phyloP scores from a whole-genome alignment of 2,329 filamentous ascomycete genomes.

The Aciculosporium take region DNA sequence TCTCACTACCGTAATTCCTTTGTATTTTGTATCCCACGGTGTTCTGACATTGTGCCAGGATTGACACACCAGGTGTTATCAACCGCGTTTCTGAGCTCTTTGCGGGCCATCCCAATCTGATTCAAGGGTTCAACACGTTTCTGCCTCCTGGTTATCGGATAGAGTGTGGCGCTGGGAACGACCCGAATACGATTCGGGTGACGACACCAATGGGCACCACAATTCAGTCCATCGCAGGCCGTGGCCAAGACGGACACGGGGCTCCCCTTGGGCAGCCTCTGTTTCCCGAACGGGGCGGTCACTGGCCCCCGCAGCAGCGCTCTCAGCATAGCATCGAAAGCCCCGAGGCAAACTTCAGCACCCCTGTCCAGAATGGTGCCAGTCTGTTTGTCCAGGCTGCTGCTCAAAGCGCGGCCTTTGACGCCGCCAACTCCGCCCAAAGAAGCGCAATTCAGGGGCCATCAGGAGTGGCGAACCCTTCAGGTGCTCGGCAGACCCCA shows the following conservation, averaged over 20 bases:
- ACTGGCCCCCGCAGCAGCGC: conserved; percentile 44
- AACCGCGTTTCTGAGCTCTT: conserved; percentile 92
- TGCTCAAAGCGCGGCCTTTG: conserved; percentile 22
- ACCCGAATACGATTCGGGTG: conserved; percentile 90
- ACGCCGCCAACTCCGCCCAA: conserved; percentile 17
- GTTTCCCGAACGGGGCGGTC: conserved; percentile 31
- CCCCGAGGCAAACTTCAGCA: conserved; percentile 47
- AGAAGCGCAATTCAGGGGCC: conserved; percentile 17
- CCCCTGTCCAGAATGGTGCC: conserved; percentile 36
- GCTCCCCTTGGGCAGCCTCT: conserved; percentile 28
- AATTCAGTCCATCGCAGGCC: conserved; percentile 64
- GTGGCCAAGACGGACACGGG: conserved; percentile 30
- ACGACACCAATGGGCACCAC: conserved; percentile 98
- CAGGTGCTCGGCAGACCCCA: conserved; percentile 41
- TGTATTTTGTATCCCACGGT: conserved; percentile 58
- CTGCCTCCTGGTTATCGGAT: conserved; percentile 91
- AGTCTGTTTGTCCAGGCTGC: conserved; percentile 32
- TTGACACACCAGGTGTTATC: conserved; percentile 95
- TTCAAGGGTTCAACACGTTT: conserved; percentile 98
- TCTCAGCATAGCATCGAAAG: conserved; percentile 46
- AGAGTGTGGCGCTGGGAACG: conserved; percentile 84
- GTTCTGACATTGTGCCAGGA: conserved; percentile 39
- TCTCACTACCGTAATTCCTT: conserved; percentile 10
- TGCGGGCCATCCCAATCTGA: conserved; percentile 84
- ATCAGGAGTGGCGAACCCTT: conserved; percentile 29